Conservation (phyloP, 208 protist species). For the Leishmania amazonensis region DNA sequence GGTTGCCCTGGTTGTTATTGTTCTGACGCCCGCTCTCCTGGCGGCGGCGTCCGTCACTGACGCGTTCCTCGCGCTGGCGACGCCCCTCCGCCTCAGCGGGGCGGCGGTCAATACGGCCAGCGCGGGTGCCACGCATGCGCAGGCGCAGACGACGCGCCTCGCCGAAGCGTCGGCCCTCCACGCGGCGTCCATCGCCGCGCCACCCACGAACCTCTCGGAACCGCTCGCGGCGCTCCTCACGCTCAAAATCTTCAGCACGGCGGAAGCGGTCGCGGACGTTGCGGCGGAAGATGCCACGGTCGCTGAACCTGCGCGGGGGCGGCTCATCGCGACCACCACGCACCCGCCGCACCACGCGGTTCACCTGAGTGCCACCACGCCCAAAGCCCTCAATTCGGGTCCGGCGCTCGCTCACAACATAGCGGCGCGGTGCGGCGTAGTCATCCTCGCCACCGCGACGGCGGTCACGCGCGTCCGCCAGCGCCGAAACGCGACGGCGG, state of each 20-base stretch:
- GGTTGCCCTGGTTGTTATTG: slow-evolving; percentile 13
- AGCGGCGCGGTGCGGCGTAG: slow-evolving; percentile 67
- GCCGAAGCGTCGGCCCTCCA: slow-evolving; percentile 15
- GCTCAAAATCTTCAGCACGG: slow-evolving; percentile 75
- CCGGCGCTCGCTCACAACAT: slow-evolving; percentile 73
- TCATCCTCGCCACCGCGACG: slow-evolving; percentile 54
- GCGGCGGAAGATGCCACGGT: slow-evolving; percentile 64
- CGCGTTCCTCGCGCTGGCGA: slow-evolving; percentile 20
- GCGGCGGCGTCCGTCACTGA: neutral
- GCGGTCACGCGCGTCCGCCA: slow-evolving; percentile 77
- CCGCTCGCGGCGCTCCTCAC: slow-evolving; percentile 64
- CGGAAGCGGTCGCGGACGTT: slow-evolving; percentile 71
- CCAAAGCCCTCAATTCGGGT: slow-evolving; percentile 85
- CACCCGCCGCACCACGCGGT: slow-evolving; percentile 40
- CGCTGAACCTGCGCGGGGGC: slow-evolving; percentile 56
- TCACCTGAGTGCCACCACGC: slow-evolving; percentile 68
- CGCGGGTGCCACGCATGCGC: slow-evolving; percentile 30
- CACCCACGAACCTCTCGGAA: slow-evolving; percentile 31
- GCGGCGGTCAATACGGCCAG: slow-evolving; percentile 11
- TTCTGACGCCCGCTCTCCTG: slow-evolving; percentile 10
- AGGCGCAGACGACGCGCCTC: neutral
- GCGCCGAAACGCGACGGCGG: slow-evolving; percentile 61
- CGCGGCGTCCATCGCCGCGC: slow-evolving; percentile 3
- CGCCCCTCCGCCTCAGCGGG: slow-evolving; percentile 18
- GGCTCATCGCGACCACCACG: neutral